Evolutionary conservation across 2,329 filamentous ascomycete genomes (phyloP).

Genomic region (Botrytis byssoidea): DNA sequence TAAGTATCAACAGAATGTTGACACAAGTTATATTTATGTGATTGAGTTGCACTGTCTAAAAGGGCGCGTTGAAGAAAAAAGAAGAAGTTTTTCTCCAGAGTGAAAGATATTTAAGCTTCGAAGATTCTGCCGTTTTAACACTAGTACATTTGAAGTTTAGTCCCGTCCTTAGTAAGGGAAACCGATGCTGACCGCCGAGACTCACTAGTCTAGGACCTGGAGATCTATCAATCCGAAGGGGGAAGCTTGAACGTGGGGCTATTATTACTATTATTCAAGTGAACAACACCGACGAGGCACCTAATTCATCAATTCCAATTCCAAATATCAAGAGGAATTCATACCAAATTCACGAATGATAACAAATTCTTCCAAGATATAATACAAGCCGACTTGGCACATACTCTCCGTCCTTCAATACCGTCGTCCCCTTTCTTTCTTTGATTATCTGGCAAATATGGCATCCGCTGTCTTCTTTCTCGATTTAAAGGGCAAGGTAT

Average conservation of each 20-base stretch:
- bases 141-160: slow-evolving; percentile 12
- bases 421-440: slow-evolving; percentile 12
- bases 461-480: slow-evolving; percentile 98
- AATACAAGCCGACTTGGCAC: slow-evolving; percentile 26
- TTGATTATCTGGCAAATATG: slow-evolving; percentile 54
- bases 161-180: background rate
- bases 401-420: background rate
- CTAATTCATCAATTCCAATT: background rate
- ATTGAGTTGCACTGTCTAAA: slow-evolving; percentile 81
- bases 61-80: slow-evolving; percentile 63
- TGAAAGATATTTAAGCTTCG: slow-evolving; percentile 12
- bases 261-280: slow-evolving; percentile 11
- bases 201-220: slow-evolving; percentile 13
- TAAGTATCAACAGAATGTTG: slow-evolving; percentile 68
- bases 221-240: slow-evolving; percentile 4
- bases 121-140: background rate
- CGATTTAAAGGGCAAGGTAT: slow-evolving; percentile 98
- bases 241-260: slow-evolving; percentile 32
- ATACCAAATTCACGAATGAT: slow-evolving; percentile 28
- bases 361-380: slow-evolving; percentile 19
- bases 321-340: background rate
- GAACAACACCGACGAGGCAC: slow-evolving; percentile 5
- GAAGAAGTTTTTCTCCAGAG: slow-evolving; percentile 11
- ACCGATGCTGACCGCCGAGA: slow-evolving; percentile 6
- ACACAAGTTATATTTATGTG: slow-evolving; percentile 54